Evolutionary conservation across 108 stramenopile species (phyloP), one percentile per base, ranked within the genome.

Genomic region (Fistulifera solaris): DNA sequence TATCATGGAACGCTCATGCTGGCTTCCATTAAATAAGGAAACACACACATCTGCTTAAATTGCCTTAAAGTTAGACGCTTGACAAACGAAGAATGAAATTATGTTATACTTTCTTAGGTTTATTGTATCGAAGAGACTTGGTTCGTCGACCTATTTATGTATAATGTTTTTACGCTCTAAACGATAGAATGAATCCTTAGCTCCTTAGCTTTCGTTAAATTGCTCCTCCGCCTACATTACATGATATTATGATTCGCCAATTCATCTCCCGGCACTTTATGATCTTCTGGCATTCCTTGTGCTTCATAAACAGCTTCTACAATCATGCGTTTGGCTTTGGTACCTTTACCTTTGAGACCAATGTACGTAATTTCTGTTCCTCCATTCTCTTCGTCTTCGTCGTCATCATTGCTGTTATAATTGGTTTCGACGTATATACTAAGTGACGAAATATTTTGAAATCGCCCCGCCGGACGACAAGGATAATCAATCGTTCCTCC

Each of bases 301-400:
- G 73, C 66, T 58, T 92, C 90, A 58, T 92, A 92, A 5, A 88
- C 63, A 13, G 78, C 64, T 25, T 92, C 78, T 4, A 92, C 90
- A 6, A 76, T 84, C 55, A 68, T 50, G 11, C 86, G 77, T 51
- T 77, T 83, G 48, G 69, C 59, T 25, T 71, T 62, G 42, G 77
- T 85, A 3, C 90, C 90, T 52, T 81, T 81, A 4, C 90, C 90
- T 58, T 92, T 92, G 47, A 92, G 61, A 12, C 90, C 90, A 25
- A 92, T 71, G 59, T 76, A 92, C 2, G 79, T 86, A 24, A 92
- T 72, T 42, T 83, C 68, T 11, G 90, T 88, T 0, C 72, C 63
- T 2, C 69, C 52, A 4, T 66, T 59, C 31, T 74, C 80, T 8
- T 67, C 71, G n/a, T n/a, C n/a, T n/a, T n/a, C n/a, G n/a, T n/a